Evolutionary conservation across 1,139 yeast species (phyloP), one percentile per base, ranked within the genome.

Genomic region (Yamadazyma triangularis): DNA sequence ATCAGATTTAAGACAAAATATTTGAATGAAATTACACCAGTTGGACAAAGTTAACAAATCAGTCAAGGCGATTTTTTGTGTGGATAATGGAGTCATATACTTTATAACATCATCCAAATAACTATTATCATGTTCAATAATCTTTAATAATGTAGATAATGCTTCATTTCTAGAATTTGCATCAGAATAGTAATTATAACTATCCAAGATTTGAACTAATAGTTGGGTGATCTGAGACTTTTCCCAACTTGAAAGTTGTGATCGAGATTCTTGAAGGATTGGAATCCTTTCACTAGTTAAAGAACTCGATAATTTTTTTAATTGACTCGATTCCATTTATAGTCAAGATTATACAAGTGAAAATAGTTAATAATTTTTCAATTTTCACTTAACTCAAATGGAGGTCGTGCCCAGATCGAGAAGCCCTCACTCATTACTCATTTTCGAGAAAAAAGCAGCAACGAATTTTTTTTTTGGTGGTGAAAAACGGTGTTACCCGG

Each of bases 11-110:
- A 11, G 4, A 20, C 13, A 8, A 14, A 14, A 24, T 24, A 18
- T 19, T 23, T 10, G 14, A 18, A 18, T 7, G 6, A 7, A 6
- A 18, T 67, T 70, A 28, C 63, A 54, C 88, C 89, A 82, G 20
- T 65, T 63, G 27, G 81, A 59, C 12, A 81, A 57, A 4, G 80
- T 67, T 47, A 77, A 57, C 36, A 75, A 58, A 49, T 77, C 84
- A 4, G 76, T 58, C 4, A 68, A 50, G 2, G 89, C 82, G 35
- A 67, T 53, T 13, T 45, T 35, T 31, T 56, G 54, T 2, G 48
- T 34, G 1, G 70, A 56, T 22, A 60, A 48, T 19, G 64, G 61
- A 22, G 48, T 36, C 25, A 73, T 57, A 38, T 60, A 74, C 27
- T 60, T 61, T 3, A 71, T 43, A 21, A 75, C 52, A 13, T 51